Evolutionary conservation across 495 filamentous ascomycete genomes (phyloP).

Genomic region (Cercophora scortea): DNA sequence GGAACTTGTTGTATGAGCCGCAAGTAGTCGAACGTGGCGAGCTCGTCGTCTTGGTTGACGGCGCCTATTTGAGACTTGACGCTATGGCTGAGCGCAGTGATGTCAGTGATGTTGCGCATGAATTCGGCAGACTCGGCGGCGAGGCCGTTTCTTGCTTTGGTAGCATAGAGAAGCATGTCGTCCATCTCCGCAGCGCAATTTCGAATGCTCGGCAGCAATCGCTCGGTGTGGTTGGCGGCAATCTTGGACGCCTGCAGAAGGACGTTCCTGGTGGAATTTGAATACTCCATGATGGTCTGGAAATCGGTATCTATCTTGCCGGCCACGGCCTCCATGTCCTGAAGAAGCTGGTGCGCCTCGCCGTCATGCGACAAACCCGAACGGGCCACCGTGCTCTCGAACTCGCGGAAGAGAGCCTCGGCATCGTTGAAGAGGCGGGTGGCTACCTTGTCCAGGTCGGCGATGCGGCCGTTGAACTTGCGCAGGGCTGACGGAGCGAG

Average conservation of each 20-base stretch:
- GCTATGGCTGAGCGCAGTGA: conserved; percentile 64
- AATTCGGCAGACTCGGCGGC: conserved; percentile 53
- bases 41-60: conserved; percentile 60
- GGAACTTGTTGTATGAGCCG: conserved; percentile 72
- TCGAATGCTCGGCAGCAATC: conserved; percentile 72
- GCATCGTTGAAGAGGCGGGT: conserved; percentile 35
- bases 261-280: conserved; percentile 61
- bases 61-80: conserved; percentile 62
- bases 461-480: conserved; percentile 36
- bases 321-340: conserved; percentile 79
- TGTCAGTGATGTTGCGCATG: conserved; percentile 70
- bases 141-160: conserved; percentile 51
- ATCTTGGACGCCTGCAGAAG: conserved; percentile 77
- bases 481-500: conserved; percentile 36
- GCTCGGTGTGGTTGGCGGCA: conserved; percentile 77
- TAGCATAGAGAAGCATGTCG: conserved; percentile 57
- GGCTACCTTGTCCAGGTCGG: conserved; percentile 40
- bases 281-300: conserved; percentile 64
- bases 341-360: conserved; percentile 49
- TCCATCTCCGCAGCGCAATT: conserved; percentile 70
- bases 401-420: conserved; percentile 39
- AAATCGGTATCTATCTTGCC: conserved; percentile 84
- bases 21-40: conserved; percentile 68
- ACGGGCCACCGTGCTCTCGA: conserved; percentile 40
- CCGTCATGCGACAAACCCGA: conserved; percentile 30